Evolutionary conservation across 768 basidiomycete species (phyloP), one percentile per base, ranked within the genome.

Genomic region (Pluteus cervinus): DNA sequence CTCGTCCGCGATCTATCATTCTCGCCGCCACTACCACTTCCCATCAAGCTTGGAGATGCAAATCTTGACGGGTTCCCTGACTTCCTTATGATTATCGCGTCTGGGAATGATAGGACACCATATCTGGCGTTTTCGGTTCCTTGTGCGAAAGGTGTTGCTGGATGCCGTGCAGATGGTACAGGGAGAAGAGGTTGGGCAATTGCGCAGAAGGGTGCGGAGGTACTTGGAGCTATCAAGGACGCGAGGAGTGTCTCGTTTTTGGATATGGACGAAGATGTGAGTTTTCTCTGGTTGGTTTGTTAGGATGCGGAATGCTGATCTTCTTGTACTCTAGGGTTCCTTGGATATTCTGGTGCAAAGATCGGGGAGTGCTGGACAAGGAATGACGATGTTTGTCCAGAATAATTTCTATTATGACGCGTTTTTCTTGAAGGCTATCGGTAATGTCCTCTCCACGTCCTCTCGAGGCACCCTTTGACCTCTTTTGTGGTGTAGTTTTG

Each of bases 321-420:
- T 49, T n/a, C 15, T 10, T 15, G 11, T 8, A 39, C 23, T 11
- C 11, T 48, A 97, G 88, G 94, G 94, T 1, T 72, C 72, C 3
- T 64, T 98, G 23, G 96, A 99, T 59, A 76, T 99, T n/a, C 69
- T 96, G 58, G 71, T 98, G 0, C 92, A 94, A 52, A 66, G 96
- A 28, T 78, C 80, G 0, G 91, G 90, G 2, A 61, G 63, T 4
- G 76, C 79, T 36, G 73, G 74, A 2, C 50, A 57, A 29, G 82
- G 83, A 10, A 76, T 71, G 26, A 62, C 88, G 12, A 52, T 77
- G 4, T 94, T 99, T 53, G 66, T 99, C 33, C 91, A 94, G 61
- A 99, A 99, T 53, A 98, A 97, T 57, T 88, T 93, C 52, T 98
- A 94, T 52, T 92, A 92, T 53, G 96, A 99, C 47, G 94, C 96